A percentile compares a stretch with the other conserved stretches of the same genome.
Evolutionary conservation across 139 green algal genomes (phyloP).

Genomic region (Astrephomene gubernaculifera): DNA sequence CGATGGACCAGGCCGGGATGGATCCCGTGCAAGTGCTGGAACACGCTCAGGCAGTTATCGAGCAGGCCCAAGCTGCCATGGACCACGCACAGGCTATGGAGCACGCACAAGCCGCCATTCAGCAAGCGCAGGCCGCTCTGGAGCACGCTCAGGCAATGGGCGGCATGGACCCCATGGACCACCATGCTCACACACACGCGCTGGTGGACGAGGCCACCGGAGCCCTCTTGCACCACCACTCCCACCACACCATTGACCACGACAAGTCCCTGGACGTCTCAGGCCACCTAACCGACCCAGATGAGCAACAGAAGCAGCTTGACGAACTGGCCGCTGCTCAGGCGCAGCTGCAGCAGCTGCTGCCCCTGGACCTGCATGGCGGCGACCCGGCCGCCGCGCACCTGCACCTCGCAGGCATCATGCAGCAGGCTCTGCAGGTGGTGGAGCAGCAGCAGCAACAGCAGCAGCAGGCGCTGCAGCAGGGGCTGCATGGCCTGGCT

Average conservation of each 20-base stretch:
- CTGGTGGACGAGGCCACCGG: background rate
- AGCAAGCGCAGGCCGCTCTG: conserved; percentile 32
- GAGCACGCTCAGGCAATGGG: conserved; percentile 26
- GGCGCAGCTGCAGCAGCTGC: conserved; percentile 37
- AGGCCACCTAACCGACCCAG: background rate
- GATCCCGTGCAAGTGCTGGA: background rate
- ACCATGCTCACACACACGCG: background rate
- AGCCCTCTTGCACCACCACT: background rate
- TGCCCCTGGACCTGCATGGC: background rate
- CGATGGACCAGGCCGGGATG: background rate
- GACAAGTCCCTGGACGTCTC: background rate
- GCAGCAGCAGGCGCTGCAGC: background rate
- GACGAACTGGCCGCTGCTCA: conserved; percentile 30
- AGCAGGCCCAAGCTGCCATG: background rate
- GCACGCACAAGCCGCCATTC: conserved; percentile 36
- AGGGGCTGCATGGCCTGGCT: background rate
- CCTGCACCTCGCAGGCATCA: conserved; percentile 12
- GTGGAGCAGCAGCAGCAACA: conserved; percentile 11
- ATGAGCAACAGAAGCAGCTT: conserved; percentile 9
- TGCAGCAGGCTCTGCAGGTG: conserved; percentile 39
- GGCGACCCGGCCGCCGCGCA: conserved; percentile 18
- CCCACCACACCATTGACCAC: no score
- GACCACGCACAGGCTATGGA: conserved; percentile 28
- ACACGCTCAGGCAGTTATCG: conserved; percentile 7
- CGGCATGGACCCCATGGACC: background rate